These are phyloP conservation scores for Colletotrichum sp. DNA, from an alignment of 2,329 filamentous ascomycete species.

Conservation along the genomic window DNA sequence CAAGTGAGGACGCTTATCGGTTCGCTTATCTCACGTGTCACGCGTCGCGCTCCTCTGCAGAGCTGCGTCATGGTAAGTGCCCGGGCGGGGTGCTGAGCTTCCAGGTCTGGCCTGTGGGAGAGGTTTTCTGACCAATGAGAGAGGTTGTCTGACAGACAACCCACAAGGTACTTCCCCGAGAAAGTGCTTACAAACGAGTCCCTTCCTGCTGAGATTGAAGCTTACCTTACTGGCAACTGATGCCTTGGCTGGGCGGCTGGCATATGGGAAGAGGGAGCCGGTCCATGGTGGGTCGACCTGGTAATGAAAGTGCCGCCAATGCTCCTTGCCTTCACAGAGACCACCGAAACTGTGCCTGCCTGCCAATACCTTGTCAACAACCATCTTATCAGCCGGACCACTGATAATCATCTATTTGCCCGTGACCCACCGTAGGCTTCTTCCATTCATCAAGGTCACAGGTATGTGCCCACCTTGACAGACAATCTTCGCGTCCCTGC, in stretches of 20 bases:
- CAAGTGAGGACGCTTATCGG: no score
- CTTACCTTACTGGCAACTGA: neutral
- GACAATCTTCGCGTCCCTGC: neutral
- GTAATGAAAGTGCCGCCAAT: neutral
- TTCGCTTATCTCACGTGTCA: neutral
- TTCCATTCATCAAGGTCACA: neutral
- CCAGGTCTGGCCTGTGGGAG: no score
- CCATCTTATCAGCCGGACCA: neutral
- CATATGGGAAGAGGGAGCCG: neutral
- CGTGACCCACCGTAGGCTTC: neutral
- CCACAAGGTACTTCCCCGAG: neutral
- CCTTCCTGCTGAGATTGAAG: no score
- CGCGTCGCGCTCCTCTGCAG: neutral
- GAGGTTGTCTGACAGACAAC: no score
- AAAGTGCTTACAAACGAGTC: neutral
- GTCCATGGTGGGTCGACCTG: neutral
- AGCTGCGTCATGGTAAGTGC: no score
- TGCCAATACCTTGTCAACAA: neutral
- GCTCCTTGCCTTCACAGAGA: neutral
- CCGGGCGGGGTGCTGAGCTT: no score
- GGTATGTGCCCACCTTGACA: neutral
- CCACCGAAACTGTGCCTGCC: neutral
- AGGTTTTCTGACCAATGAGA: no score
- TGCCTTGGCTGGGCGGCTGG: neutral
- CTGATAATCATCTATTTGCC: neutral